These are phyloP conservation scores for Collariella sp. DNA, from an alignment of 495 filamentous ascomycete species.

Conservation along the genomic window DNA sequence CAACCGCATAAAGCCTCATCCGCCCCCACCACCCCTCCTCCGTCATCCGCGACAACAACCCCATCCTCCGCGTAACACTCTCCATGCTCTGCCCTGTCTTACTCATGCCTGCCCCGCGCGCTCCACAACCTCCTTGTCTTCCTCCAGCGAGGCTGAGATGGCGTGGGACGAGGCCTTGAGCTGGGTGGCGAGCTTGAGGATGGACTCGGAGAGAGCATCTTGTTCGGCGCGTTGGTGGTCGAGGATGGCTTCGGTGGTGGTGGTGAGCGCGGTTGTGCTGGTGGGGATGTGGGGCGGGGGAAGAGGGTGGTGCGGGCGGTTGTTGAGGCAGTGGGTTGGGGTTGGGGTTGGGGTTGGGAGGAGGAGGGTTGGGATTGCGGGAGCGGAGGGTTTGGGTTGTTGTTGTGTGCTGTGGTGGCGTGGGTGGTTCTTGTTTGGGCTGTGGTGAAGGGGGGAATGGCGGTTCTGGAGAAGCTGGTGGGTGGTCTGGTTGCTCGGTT, in stretches of 20 bases:
- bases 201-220: constrained; percentile 70
- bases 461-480: constrained; percentile 8
- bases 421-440: constrained; percentile 2
- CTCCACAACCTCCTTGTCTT: constrained; percentile 61
- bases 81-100: constrained; percentile 66
- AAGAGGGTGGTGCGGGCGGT: constrained; percentile 29
- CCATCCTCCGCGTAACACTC: constrained; percentile 64
- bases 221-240: constrained; percentile 69
- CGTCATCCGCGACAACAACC: constrained; percentile 59
- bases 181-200: constrained; percentile 65
- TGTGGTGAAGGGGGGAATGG: constrained; percentile 1
- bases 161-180: constrained; percentile 66
- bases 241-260: constrained; percentile 55
- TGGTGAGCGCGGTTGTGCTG: constrained; percentile 14
- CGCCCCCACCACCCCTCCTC: constrained; percentile 84
- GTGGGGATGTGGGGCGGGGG: constrained; percentile 17
- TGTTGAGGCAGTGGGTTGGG: constrained; percentile 3
- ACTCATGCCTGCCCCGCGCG: constrained; percentile 63
- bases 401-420: background rate
- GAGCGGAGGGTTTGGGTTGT: constrained; percentile 20
- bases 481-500: constrained; percentile 3
- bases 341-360: background rate
- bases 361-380: constrained; percentile 13
- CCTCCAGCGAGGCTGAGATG: constrained; percentile 61
- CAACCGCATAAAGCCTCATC: constrained; percentile 75